Evolutionary conservation across 495 filamentous ascomycete genomes (phyloP).

Genomic region (Tuber indicum): DNA sequence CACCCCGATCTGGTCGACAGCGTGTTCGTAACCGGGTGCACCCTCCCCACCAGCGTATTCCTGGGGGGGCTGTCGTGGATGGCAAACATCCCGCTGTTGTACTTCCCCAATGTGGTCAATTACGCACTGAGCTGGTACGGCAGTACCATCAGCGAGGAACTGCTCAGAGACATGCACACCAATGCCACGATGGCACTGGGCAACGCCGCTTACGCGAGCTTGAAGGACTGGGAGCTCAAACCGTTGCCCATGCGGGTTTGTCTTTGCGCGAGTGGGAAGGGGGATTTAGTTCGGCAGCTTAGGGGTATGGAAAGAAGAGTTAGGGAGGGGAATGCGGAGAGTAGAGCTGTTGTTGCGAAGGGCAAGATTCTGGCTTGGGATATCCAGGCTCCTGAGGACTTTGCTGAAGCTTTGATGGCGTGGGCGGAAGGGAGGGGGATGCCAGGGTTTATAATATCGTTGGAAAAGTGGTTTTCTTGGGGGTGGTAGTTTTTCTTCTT

Average conservation of each 20-base stretch:
- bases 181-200: not conserved
- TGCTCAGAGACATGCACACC: not conserved
- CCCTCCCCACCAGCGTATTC: not conserved
- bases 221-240: not conserved
- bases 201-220: not conserved
- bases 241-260: not conserved
- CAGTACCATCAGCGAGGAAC: not conserved
- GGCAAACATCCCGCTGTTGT: not conserved
- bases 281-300: not conserved
- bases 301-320: not conserved
- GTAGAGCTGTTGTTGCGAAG: not conserved
- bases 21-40: not conserved
- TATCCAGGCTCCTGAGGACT: not conserved
- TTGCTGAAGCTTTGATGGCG: not conserved
- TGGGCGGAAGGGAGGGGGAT: not conserved
- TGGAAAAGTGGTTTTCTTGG: not conserved
- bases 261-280: not conserved
- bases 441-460: not conserved
- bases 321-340: not conserved
- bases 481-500: not conserved
- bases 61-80: not conserved
- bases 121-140: not conserved
- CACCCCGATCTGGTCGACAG: not conserved
- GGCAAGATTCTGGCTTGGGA: not conserved
- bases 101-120: not conserved